These are phyloP conservation scores for Neoconidiobolus thromboides DNA, from an alignment of 371 early-diverging fungal species.

Conservation along the genomic window DNA sequence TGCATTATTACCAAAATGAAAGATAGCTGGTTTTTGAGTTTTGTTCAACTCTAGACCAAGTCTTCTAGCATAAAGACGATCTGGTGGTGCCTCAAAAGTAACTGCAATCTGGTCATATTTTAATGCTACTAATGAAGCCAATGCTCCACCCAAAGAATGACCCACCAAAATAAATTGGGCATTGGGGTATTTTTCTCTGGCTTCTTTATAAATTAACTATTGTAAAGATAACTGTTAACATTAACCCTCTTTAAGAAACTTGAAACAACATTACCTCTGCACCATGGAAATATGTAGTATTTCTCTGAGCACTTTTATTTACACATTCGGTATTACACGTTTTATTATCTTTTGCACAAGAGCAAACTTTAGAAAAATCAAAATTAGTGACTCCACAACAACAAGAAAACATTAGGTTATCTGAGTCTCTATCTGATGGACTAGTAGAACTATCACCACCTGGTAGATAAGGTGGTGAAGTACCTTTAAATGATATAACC, in stretches of 20 bases:
- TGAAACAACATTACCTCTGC: background rate
- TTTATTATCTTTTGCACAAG: slow-evolving; percentile 33
- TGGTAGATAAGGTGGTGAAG: slow-evolving; percentile 42
- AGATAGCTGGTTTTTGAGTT: slow-evolving; percentile 33
- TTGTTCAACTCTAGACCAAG: slow-evolving; percentile 36
- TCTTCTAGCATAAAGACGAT: slow-evolving; percentile 44
- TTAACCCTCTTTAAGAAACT: no score
- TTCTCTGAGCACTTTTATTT: slow-evolving; percentile 7
- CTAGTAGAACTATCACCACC: slow-evolving; percentile 26
- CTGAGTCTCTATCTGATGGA: slow-evolving; percentile 44
- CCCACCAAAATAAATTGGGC: slow-evolving; percentile 68
- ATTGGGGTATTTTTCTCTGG: slow-evolving; percentile 27
- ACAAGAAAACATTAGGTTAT: slow-evolving; percentile 85
- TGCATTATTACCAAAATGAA: slow-evolving; percentile 62
- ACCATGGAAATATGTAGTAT: slow-evolving; percentile 6
- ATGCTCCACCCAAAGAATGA: slow-evolving; percentile 77
- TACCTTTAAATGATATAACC: slow-evolving; percentile 73
- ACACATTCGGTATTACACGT: slow-evolving; percentile 11
- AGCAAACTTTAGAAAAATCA: slow-evolving; percentile 61
- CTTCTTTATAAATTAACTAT: slow-evolving; percentile 7
- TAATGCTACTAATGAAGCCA: slow-evolving; percentile 61
- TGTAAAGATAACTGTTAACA: no score
- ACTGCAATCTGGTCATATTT: slow-evolving; percentile 62
- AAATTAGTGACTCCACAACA: slow-evolving; percentile 77
- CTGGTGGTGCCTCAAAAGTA: slow-evolving; percentile 73